Conservation (phyloP, 176 grass and related monocot genomes). For the Zea mays region DNA sequence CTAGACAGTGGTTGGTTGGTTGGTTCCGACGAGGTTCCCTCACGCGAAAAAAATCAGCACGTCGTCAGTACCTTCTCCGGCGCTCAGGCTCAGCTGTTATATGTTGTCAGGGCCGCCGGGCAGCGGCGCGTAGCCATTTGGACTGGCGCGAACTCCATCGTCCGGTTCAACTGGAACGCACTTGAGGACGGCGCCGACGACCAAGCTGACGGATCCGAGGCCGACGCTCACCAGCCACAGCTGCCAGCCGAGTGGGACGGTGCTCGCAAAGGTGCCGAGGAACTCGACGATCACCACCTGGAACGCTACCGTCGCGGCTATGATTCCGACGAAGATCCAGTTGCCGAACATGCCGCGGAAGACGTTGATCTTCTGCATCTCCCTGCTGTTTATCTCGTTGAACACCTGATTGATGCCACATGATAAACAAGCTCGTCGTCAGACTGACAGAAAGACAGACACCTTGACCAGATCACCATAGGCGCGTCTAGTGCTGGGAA, state of each 20-base stretch:
- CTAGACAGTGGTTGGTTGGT: not conserved
- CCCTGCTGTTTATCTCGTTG: slow-evolving; percentile 96
- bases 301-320: slow-evolving; percentile 61
- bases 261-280: slow-evolving; percentile 78
- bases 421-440: not conserved
- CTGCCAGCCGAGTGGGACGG: slow-evolving; percentile 74
- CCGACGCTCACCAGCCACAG: slow-evolving; percentile 71
- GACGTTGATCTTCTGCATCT: slow-evolving; percentile 95
- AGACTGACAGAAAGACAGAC: not conserved
- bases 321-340: slow-evolving; percentile 66
- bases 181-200: slow-evolving; percentile 73
- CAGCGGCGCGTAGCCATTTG: slow-evolving; percentile 61
- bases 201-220: slow-evolving; percentile 75
- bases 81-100: slow-evolving; percentile 27
- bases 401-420: slow-evolving; percentile 56
- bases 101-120: slow-evolving; percentile 70
- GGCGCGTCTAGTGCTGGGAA: no score
- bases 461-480: not conserved
- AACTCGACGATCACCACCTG: slow-evolving; percentile 92
- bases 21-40: not conserved
- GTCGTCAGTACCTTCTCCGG: not conserved
- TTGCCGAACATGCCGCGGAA: slow-evolving; percentile 70
- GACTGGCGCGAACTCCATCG: slow-evolving; percentile 2
- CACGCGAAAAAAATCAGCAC: not conserved
- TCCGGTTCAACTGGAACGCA: slow-evolving; percentile 63